Conservation (phyloP, 768 basidiomycete genomes). For the Strobilomyces dryophilus region DNA sequence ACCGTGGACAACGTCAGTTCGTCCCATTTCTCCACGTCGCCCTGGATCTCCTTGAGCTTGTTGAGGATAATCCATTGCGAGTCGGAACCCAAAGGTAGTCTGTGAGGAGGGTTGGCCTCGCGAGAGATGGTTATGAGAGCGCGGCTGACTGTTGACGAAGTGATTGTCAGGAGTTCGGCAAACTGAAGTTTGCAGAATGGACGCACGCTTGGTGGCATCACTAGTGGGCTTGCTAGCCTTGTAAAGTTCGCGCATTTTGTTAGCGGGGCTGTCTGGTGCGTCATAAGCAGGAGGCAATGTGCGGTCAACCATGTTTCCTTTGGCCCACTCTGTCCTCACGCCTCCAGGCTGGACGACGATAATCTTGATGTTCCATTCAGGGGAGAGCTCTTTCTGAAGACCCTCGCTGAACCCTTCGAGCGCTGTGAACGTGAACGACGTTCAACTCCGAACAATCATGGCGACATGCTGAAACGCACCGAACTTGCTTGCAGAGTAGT, state of each 20-base stretch:
- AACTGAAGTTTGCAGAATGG: not conserved
- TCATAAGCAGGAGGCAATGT: slow-evolving; percentile 16
- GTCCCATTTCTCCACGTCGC: slow-evolving; percentile 14
- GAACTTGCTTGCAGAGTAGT: slow-evolving; percentile 22
- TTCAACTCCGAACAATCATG: not conserved
- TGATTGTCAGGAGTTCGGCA: not conserved
- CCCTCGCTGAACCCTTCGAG: slow-evolving; percentile 26
- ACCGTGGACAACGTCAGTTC: slow-evolving; percentile 13
- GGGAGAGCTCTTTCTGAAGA: slow-evolving; percentile 17
- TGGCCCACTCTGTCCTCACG: slow-evolving; percentile 18
- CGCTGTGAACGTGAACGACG: slow-evolving; percentile 4
- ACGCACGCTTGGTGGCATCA: slow-evolving; percentile 15
- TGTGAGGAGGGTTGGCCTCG: slow-evolving; percentile 18
- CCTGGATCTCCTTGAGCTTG: slow-evolving; percentile 17
- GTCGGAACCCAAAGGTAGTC: slow-evolving; percentile 19
- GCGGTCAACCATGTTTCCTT: slow-evolving; percentile 14
- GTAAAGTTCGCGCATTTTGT: slow-evolving; percentile 8
- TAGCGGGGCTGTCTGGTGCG: slow-evolving; percentile 11
- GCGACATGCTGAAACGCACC: slow-evolving; percentile 3
- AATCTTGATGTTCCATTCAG: slow-evolving; percentile 27
- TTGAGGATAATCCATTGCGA: slow-evolving; percentile 12
- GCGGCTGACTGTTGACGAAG: slow-evolving; percentile 9
- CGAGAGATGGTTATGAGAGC: slow-evolving; percentile 16
- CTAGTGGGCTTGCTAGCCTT: not conserved
- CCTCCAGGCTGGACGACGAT: slow-evolving; percentile 19